phyloP scores from a whole-genome alignment of 306 rosid genomes.

The Prunus dulcis region DNA sequence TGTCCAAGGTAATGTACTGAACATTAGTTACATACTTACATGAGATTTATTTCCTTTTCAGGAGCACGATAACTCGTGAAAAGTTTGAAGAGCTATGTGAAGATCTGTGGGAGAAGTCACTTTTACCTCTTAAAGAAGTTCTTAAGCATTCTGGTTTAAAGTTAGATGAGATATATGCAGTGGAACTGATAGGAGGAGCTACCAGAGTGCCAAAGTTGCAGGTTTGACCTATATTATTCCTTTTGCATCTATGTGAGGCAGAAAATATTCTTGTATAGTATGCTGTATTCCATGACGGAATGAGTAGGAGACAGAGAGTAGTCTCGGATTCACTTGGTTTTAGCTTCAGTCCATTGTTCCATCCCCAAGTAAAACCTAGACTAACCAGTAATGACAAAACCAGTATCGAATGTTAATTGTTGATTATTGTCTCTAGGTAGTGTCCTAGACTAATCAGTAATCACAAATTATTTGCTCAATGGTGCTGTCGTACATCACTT shows the following conservation, averaged over 20 bases:
- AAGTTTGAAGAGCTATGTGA: slow-evolving; percentile 90
- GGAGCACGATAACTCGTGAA: slow-evolving; percentile 93
- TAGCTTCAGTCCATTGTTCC: background rate
- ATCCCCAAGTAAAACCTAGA: background rate
- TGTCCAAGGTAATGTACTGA: background rate
- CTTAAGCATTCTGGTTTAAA: slow-evolving; percentile 65
- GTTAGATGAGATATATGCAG: slow-evolving; percentile 71
- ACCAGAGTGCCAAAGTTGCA: slow-evolving; percentile 95
- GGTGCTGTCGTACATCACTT: background rate
- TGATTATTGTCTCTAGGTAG: background rate
- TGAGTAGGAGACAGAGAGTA: background rate
- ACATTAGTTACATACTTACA: background rate
- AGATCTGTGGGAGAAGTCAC: slow-evolving; percentile 92
- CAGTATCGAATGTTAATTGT: background rate
- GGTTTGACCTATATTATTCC: slow-evolving; percentile 50
- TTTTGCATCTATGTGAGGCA: slow-evolving; percentile 16
- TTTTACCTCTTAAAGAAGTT: slow-evolving; percentile 71
- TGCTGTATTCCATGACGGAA: too few relatives aligned
- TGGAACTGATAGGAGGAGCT: slow-evolving; percentile 96
- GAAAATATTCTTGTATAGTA: slow-evolving; percentile 4
- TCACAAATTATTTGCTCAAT: background rate
- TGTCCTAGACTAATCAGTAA: background rate
- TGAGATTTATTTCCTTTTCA: slow-evolving; percentile 26
- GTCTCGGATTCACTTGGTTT: background rate
- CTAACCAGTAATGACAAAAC: background rate